Conservation (phyloP, 352 stramenopile species). For the Pythium dissimile region DNA sequence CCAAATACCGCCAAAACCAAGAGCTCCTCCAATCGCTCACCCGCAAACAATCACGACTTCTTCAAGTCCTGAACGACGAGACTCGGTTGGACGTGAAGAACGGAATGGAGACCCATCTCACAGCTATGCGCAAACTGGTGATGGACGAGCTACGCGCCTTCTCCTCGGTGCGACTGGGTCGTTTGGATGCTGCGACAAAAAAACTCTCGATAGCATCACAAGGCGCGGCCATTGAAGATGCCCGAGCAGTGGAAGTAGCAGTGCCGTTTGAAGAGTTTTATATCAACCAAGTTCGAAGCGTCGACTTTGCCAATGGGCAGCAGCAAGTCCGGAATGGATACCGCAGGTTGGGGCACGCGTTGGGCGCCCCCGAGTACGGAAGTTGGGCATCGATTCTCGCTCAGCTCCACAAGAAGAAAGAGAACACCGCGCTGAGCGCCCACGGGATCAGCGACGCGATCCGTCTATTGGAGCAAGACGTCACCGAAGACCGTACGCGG, state of each 20-base stretch:
- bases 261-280: constrained; percentile 35
- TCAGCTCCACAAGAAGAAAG: not conserved
- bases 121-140: constrained; percentile 13
- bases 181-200: constrained; percentile 17
- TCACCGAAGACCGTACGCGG: constrained; percentile 19
- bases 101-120: constrained; percentile 14
- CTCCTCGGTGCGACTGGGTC: constrained; percentile 13
- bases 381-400: constrained; percentile 28
- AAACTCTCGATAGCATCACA: constrained; percentile 1
- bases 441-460: not conserved
- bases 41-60: constrained; percentile 24
- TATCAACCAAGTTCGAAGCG: constrained; percentile 30
- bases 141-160: constrained; percentile 32
- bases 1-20: constrained; percentile 30
- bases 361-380: constrained; percentile 17
- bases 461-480: constrained; percentile 17
- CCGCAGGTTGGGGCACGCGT: constrained; percentile 15
- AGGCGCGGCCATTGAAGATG: not conserved
- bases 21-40: constrained; percentile 17
- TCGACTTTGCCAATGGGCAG: not conserved
- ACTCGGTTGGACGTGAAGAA: constrained; percentile 3
- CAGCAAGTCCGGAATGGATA: constrained; percentile 9
- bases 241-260: not conserved
- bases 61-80: constrained; percentile 6
- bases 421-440: not conserved